Evolutionary conservation across 164 flowering plant species (phyloP).

Genomic region (Nymphaea colorata): DNA sequence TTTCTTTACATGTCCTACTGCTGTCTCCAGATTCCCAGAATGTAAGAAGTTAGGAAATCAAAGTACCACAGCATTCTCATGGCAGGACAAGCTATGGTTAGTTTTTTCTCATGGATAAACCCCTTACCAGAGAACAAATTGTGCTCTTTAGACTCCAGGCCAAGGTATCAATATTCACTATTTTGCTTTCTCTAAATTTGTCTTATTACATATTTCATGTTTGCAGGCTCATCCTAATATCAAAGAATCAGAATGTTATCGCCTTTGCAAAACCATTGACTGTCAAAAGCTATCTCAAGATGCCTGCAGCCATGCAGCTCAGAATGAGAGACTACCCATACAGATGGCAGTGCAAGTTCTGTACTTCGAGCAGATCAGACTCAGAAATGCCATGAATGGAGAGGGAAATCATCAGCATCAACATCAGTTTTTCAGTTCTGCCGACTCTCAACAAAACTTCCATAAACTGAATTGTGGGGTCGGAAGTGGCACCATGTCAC

Average conservation of each 20-base stretch:
- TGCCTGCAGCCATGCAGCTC: slow-evolving; percentile 98
- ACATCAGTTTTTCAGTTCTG: slow-evolving; percentile 56
- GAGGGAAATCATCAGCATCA: slow-evolving; percentile 64
- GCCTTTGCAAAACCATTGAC: slow-evolving; percentile 88
- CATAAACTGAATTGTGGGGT: slow-evolving; percentile 77
- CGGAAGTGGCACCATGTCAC: slow-evolving; percentile 92
- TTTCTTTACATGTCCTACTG: no score
- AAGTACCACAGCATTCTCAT: no score
- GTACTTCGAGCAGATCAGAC: slow-evolving; percentile 90
- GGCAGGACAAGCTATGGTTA: no score
- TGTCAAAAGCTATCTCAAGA: slow-evolving; percentile 91
- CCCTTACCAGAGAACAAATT: no score
- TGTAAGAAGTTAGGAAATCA: no score
- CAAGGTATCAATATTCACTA: no score
- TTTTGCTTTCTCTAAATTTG: no score
- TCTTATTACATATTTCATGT: background rate
- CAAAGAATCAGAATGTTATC: slow-evolving; percentile 74
- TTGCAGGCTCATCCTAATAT: slow-evolving; percentile 82
- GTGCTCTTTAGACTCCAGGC: no score
- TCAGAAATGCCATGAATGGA: slow-evolving; percentile 82
- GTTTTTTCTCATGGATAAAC: no score
- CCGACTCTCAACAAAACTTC: slow-evolving; percentile 41
- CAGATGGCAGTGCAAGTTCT: slow-evolving; percentile 98
- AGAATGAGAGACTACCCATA: slow-evolving; percentile 84
- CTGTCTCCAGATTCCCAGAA: no score